These are phyloP conservation scores for Mariannaea sp. DNA, from an alignment of 2,329 filamentous ascomycete species.

Conservation along the genomic window DNA sequence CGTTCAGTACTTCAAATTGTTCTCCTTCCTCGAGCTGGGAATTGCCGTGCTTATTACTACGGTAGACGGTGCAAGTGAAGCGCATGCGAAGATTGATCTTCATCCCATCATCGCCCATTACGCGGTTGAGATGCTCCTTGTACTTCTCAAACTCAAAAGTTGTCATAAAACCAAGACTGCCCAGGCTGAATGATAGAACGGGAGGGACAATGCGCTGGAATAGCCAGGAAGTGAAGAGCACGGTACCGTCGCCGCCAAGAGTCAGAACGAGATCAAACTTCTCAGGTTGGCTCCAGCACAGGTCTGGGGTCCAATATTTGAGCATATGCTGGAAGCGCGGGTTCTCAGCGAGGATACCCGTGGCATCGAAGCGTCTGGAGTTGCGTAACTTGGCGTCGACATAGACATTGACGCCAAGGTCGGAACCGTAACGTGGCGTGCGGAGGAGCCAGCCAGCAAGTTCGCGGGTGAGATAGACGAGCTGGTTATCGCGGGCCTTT, in stretches of 20 bases:
- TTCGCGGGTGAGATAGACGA: constrained; percentile 88
- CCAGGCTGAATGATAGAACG: constrained; percentile 81
- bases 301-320: constrained; percentile 93
- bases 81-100: constrained; percentile 97
- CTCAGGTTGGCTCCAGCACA: constrained; percentile 92
- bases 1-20: constrained; percentile 97
- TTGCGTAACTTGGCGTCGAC: constrained; percentile 93
- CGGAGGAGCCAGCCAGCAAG: constrained; percentile 84
- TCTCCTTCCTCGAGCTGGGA: constrained; percentile 83
- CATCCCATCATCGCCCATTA: constrained; percentile 97
- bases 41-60: constrained; percentile 61
- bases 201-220: constrained; percentile 88
- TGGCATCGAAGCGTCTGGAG: constrained; percentile 84
- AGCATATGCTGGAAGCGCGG: constrained; percentile 81
- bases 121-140: constrained; percentile 80
- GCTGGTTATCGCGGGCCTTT: constrained; percentile 92
- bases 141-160: constrained; percentile 88
- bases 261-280: constrained; percentile 94
- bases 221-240: constrained; percentile 88
- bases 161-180: constrained; percentile 85
- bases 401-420: constrained; percentile 93
- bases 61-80: constrained; percentile 97
- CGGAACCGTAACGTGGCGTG: constrained; percentile 86
- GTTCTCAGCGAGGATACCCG: constrained; percentile 73
- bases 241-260: constrained; percentile 84